Base-by-base conservation (phyloP, 148 eudicot genomes). In the Pouteria glomerata region DNA sequence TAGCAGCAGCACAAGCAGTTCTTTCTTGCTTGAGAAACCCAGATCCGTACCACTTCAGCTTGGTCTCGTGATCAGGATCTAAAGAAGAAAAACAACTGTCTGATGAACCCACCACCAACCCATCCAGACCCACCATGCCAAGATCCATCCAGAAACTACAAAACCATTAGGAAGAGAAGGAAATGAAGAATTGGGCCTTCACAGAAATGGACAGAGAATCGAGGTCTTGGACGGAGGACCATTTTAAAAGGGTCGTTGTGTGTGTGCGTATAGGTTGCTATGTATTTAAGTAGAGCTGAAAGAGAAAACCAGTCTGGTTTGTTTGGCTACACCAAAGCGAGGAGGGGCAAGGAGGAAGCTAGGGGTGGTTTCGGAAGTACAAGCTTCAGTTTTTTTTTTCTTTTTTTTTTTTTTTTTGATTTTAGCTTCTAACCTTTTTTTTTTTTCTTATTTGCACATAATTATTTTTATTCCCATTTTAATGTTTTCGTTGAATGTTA, bases 31-130 rank as follows among this genome's bases (percentile, higher is more conserved):
- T 76, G 8, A 66, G 47, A 66, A 71, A 73, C 29, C 73, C 82
- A 73, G 82, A 78, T 81, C 84, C 82, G 55, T 58, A 78, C 69
- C 72, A 68, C 68, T 78, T 83, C 13, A 59, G 74, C 57, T 83
- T 75, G 8, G 68, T 23, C 35, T 80, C 81, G 55, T 60, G 77
- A 68, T 67, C 81, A 61, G 66, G 77, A 68, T 67, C 77, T 51
- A 68, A 51, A 12, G 51, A 66, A 35, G 45, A 29, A 41, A 58
- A 34, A 52, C 73, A 45, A 53, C 10, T 39, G 10, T 5, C 44
- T 4, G 10, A 30, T 0, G 11, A 27, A 66, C 15, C 37, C 27
- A 47, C 59, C 26, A 56, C 16, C 16, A 45, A 66, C 30, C 70
- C 51, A 57, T 72, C 72, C 26, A 71, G 65, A 26, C 69, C 76